Evolutionary conservation across 306 rosid species (phyloP).

Genomic region (Malus orientalis): DNA sequence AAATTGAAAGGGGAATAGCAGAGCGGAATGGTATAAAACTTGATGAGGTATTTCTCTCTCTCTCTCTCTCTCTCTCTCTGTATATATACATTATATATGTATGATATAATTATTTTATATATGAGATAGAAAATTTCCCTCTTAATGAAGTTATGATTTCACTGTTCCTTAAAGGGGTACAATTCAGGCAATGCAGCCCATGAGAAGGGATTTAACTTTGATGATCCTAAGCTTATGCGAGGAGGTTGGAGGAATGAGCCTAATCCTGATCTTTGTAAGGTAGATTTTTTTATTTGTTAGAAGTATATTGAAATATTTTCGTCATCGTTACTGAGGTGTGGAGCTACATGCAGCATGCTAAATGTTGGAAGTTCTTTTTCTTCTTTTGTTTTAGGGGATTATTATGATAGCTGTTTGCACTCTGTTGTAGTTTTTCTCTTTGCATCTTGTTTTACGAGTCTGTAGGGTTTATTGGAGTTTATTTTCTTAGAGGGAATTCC

Average conservation of each 20-base stretch:
- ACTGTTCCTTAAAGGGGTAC: constrained; percentile 39
- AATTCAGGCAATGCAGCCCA: constrained; percentile 42
- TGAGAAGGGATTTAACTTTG: constrained; percentile 92
- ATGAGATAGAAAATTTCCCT: not conserved
- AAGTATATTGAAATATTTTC: not conserved
- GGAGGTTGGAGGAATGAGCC: constrained; percentile 99
- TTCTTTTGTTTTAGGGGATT: not conserved
- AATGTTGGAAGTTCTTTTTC: not conserved
- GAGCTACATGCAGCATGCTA: not conserved
- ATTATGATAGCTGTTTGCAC: not conserved
- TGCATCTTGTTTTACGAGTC: not conserved
- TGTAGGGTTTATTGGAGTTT: not conserved
- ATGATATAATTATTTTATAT: no score
- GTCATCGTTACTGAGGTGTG: constrained; percentile 1
- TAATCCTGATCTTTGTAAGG: constrained; percentile 84
- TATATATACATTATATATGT: not conserved
- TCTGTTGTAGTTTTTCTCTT: not conserved
- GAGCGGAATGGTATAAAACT: constrained; percentile 62
- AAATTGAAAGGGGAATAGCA: constrained; percentile 82
- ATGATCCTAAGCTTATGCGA: constrained; percentile 76
- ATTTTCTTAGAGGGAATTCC: not conserved
- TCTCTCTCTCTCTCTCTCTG: not conserved
- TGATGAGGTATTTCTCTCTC: constrained; percentile 27
- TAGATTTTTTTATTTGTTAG: constrained; percentile 24
- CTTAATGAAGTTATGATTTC: not conserved